A percentile compares a stretch with the other conserved stretches of the same genome.
Conservation (phyloP, 108 stramenopile species). For the Epipyxis sp. region DNA sequence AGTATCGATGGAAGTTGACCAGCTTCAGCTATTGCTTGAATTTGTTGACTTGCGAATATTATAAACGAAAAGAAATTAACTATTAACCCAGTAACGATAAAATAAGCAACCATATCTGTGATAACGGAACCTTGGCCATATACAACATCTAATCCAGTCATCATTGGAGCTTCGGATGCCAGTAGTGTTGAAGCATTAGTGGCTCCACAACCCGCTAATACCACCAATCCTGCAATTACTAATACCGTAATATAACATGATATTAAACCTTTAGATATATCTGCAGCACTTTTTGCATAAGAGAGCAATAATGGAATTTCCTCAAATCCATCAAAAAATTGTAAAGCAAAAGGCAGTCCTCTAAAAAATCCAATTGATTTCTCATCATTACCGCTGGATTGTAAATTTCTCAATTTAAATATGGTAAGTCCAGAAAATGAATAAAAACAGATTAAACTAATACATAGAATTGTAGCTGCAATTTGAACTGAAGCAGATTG, state of each 20-base stretch:
- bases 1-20: neutral
- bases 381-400: neutral
- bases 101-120: neutral
- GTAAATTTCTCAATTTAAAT: neutral
- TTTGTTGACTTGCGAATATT: neutral
- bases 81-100: neutral
- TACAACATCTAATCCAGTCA: neutral
- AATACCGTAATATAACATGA: neutral
- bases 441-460: neutral
- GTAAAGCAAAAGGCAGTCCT: neutral
- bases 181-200: neutral
- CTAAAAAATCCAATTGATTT: neutral
- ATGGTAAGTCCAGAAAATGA: neutral
- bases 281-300: neutral
- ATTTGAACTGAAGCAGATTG: neutral
- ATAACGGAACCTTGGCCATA: neutral
- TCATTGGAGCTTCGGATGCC: neutral
- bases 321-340: slow-evolving; percentile 6
- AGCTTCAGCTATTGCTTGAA: neutral
- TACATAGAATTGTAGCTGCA: neutral
- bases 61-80: neutral
- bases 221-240: neutral
- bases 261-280: too few relatives aligned
- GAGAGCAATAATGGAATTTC: neutral
- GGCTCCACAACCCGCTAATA: neutral